Percentiles rank a stretch among this genome's conserved stretches.
Conservation (phyloP, 2,329 filamentous ascomycete species). For the Colletotrichum neosansevieriae region DNA sequence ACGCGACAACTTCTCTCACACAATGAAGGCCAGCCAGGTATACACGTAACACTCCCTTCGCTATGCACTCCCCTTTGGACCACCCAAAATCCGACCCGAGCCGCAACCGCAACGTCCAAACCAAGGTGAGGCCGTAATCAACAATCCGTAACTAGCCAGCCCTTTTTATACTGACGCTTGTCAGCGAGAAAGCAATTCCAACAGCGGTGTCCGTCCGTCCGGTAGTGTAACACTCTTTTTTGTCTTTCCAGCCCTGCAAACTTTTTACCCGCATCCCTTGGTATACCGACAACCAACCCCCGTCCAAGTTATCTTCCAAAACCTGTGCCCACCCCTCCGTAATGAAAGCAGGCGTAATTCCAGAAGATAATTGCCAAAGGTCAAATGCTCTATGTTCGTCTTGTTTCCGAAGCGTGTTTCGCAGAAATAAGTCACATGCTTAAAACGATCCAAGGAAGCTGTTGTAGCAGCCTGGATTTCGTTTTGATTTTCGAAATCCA, state of each 20-base stretch:
- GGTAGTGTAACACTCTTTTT: slow-evolving; percentile 51
- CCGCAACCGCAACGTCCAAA: slow-evolving; percentile 49
- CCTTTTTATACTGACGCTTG: slow-evolving; percentile 42
- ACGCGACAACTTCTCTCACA: slow-evolving; percentile 46
- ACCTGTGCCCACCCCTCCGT: slow-evolving; percentile 51
- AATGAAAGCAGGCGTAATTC: slow-evolving; percentile 54
- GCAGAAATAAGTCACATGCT: slow-evolving; percentile 43
- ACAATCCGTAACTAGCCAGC: slow-evolving; percentile 40
- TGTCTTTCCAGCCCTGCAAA: slow-evolving; percentile 57
- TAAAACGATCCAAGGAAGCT: slow-evolving; percentile 45
- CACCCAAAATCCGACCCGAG: slow-evolving; percentile 38
- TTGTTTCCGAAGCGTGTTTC: slow-evolving; percentile 54
- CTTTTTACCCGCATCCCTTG: slow-evolving; percentile 50
- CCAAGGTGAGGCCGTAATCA: slow-evolving; percentile 39
- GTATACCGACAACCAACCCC: slow-evolving; percentile 46
- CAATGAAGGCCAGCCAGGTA: slow-evolving; percentile 53
- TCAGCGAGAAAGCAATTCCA: slow-evolving; percentile 46
- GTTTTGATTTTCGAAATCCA: slow-evolving; percentile 32
- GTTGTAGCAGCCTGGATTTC: slow-evolving; percentile 44
- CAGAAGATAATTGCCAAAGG: slow-evolving; percentile 58
- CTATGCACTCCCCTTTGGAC: slow-evolving; percentile 51
- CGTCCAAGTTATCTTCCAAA: slow-evolving; percentile 58
- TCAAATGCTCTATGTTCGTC: slow-evolving; percentile 60
- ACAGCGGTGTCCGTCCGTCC: slow-evolving; percentile 44
- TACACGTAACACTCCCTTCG: slow-evolving; percentile 57